Base-by-base conservation (phyloP, 805 yeast genomes). In the Cyberlindnera mississippiensis region DNA sequence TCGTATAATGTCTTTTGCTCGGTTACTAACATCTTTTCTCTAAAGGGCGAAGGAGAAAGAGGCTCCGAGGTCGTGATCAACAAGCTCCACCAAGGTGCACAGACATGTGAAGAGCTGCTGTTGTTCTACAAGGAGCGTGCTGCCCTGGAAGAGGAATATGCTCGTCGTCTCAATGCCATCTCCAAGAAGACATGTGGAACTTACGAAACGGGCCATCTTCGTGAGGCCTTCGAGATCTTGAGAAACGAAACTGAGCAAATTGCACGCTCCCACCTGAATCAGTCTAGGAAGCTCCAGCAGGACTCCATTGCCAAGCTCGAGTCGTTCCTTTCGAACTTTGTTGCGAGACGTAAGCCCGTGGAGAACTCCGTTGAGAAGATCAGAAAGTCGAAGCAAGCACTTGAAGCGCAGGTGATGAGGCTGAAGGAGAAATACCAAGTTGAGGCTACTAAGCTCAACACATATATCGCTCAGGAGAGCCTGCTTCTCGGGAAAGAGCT, bases 401-500 rank as follows among this genome's bases (percentile, higher is more conserved):
- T 72, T 2, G 59, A 56, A 28, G 52, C 57, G 14, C 65, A 70
- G 27, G 64, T 72, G 13, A 63, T 66, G 16, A 56, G 53, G 16
- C 52, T 68, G 33, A 69, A 75, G 42, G 66, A 65, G 24, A 71
- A 71, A 44, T 88, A 75, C 62, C 78, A 78, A 46, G 60, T 63
- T 3, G 85, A 76, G 41, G 79, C 82, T 59, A 63, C 71, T 28
- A 78, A 72, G 50, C 67, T 83, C 44, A 80, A 80, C 47, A 72
- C 82, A 4, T 72, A 71, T 42, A 67, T 72, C 34, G 80, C 89
- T 6, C 77, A 80, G 50, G 76, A 77, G 50, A 79, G 79, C 43
- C 68, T 88, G 17, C 71, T 87, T 22, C 76, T 85, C 68, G 93
- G 90, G 16, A 76, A 75, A 48, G 95, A 87, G 56, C 72, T 80